phyloP scores from a whole-genome alignment of 257 asterid species.

The Handroanthus guayacan region DNA sequence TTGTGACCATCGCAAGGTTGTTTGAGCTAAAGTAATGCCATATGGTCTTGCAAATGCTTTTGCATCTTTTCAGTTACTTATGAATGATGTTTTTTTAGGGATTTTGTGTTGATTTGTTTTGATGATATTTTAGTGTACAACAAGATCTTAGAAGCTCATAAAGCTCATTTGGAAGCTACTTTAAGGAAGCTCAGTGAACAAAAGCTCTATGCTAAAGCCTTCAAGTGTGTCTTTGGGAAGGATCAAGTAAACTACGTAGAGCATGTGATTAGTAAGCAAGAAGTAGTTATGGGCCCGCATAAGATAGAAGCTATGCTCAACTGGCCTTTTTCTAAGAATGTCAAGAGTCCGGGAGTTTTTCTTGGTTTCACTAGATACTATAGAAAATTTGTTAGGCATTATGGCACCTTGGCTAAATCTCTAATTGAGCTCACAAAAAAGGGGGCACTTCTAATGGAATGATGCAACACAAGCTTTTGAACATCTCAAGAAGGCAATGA shows the following conservation, averaged over 20 bases:
- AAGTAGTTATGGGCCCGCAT: not conserved
- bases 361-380: not conserved
- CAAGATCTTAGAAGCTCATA: not conserved
- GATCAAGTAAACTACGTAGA: not conserved
- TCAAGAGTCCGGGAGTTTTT: not conserved
- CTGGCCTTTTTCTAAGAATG: not conserved
- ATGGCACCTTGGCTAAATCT: not conserved
- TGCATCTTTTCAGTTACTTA: too few species aligned
- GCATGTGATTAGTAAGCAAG: not conserved
- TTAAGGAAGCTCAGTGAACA: not conserved
- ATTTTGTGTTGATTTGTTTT: too few species aligned
- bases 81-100: too few species aligned
- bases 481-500: too few species aligned
- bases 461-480: not conserved
- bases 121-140: not conserved
- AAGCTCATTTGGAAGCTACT: not conserved
- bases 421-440: not conserved
- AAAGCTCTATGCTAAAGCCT: not conserved
- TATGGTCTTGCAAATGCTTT: too few species aligned
- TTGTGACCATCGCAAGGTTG: too few species aligned
- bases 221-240: not conserved
- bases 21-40: too few species aligned
- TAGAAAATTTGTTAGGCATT: not conserved
- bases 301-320: not conserved
- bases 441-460: not conserved